phyloP scores from a whole-genome alignment of 306 rosid genomes.

The Begonia loranthoides region DNA sequence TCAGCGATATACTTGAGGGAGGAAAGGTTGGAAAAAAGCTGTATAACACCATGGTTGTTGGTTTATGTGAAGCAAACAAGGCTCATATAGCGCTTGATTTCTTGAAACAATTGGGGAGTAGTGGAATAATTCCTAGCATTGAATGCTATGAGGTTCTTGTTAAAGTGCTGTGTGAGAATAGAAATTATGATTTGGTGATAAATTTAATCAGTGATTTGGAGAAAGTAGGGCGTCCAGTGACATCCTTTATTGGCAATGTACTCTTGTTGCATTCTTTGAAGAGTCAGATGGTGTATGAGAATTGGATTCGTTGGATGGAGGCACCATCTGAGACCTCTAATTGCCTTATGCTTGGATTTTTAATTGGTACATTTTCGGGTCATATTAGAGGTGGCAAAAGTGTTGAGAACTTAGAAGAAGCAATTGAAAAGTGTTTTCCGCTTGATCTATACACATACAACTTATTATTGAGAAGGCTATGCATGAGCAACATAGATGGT shows the following conservation, averaged over 20 bases:
- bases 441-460: too few relatives aligned
- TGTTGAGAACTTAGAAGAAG: too few relatives aligned
- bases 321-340: conserved; percentile 21
- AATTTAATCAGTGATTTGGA: conserved; percentile 35
- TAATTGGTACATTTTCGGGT: conserved; percentile 56
- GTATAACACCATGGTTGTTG: conserved; percentile 25
- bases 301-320: conserved; percentile 32
- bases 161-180: conserved; percentile 23
- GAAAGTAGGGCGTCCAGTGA: conserved; percentile 46
- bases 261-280: conserved; percentile 46
- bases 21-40: conserved; percentile 21
- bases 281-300: conserved; percentile 31
- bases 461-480: too few relatives aligned
- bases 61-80: conserved; percentile 36
- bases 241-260: conserved; percentile 57
- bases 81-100: conserved; percentile 28
- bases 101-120: conserved; percentile 27
- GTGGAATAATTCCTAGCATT: conserved; percentile 31
- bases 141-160: conserved; percentile 51
- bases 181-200: conserved; percentile 32
- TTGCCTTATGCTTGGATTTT: conserved; percentile 28
- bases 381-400: too few relatives aligned
- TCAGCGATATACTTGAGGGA: conserved; percentile 20
- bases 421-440: too few relatives aligned
- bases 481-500: too few relatives aligned